These are phyloP conservation scores for Suhomyces choctaworum DNA, from an alignment of 1,139 yeast genomes.

Conservation along the genomic window DNA sequence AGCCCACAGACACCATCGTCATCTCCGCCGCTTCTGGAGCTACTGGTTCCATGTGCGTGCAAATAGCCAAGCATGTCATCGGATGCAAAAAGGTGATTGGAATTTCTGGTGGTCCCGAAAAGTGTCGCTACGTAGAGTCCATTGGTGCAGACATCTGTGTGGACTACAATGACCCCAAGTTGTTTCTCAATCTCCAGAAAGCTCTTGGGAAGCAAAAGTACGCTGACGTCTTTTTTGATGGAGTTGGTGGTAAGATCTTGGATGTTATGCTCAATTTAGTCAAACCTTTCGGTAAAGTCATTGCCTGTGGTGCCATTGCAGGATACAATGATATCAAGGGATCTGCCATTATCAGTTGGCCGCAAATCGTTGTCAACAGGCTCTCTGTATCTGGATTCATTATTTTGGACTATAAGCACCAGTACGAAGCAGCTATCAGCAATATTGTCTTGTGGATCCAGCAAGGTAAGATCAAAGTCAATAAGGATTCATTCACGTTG, in stretches of 20 bases:
- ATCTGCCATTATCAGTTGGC: slow-evolving; percentile 24
- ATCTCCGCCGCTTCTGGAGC: slow-evolving; percentile 38
- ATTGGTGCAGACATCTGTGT: slow-evolving; percentile 40
- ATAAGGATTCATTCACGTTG: slow-evolving; percentile 29
- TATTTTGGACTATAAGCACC: slow-evolving; percentile 19
- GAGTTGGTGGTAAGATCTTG: slow-evolving; percentile 27
- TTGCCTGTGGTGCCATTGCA: slow-evolving; percentile 34
- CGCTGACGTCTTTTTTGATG: slow-evolving; percentile 33
- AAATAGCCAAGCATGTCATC: slow-evolving; percentile 30
- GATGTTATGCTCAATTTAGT: slow-evolving; percentile 21
- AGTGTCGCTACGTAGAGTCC: slow-evolving; percentile 31
- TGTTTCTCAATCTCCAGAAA: slow-evolving; percentile 40
- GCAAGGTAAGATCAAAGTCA: slow-evolving; percentile 21
- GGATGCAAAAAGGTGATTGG: slow-evolving; percentile 33
- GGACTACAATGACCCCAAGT: slow-evolving; percentile 53
- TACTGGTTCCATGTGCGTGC: slow-evolving; percentile 34
- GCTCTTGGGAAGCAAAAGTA: slow-evolving; percentile 34
- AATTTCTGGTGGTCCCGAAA: slow-evolving; percentile 31
- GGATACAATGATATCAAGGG: slow-evolving; percentile 37
- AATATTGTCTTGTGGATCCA: slow-evolving; percentile 22
- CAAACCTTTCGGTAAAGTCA: slow-evolving; percentile 24
- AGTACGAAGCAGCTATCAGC: slow-evolving; percentile 15
- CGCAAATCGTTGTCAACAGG: slow-evolving; percentile 27
- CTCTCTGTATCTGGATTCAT: slow-evolving; percentile 24
- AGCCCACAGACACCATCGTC: slow-evolving; percentile 27